Percentiles rank a stretch among this genome's conserved stretches.
Conservation (phyloP, 352 stramenopile genomes). For the Phytopythium montanum region DNA sequence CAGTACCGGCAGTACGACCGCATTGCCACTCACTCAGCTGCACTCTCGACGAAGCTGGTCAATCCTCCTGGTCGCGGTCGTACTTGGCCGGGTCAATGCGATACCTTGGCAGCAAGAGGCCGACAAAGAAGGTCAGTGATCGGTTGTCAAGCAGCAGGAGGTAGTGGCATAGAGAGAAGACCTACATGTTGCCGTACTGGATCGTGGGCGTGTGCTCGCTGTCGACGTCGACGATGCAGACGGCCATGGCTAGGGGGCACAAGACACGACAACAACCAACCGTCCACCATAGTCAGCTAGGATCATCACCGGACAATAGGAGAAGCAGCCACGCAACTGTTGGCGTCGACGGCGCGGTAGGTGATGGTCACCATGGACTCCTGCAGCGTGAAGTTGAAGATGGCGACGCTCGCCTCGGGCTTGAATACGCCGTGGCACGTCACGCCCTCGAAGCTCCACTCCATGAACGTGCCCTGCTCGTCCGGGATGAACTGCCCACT, state of each 20-base stretch:
- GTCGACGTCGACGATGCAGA: conserved; percentile 83
- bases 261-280: background rate
- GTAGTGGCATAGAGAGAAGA: no score
- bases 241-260: conserved; percentile 55
- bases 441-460: conserved; percentile 84
- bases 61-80: conserved; percentile 45
- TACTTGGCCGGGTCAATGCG: conserved; percentile 75
- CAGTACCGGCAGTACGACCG: background rate
- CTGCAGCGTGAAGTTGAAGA: conserved; percentile 81
- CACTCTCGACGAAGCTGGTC: conserved; percentile 1
- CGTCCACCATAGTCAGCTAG: background rate
- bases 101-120: conserved; percentile 37
- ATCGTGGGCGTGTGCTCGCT: conserved; percentile 78
- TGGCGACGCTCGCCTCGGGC: conserved; percentile 69
- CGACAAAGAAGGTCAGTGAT: background rate
- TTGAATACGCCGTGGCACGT: conserved; percentile 84
- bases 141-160: background rate
- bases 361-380: conserved; percentile 86
- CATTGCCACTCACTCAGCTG: background rate
- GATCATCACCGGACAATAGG: background rate
- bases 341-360: conserved; percentile 71
- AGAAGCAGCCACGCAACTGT: conserved; percentile 33
- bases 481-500: conserved; percentile 66
- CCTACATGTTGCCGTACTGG: conserved; percentile 83
- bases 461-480: conserved; percentile 77